Evolutionary conservation across 1,284 basidiomycete species (phyloP).

Genomic region (Sphaerobolus stellatus): DNA sequence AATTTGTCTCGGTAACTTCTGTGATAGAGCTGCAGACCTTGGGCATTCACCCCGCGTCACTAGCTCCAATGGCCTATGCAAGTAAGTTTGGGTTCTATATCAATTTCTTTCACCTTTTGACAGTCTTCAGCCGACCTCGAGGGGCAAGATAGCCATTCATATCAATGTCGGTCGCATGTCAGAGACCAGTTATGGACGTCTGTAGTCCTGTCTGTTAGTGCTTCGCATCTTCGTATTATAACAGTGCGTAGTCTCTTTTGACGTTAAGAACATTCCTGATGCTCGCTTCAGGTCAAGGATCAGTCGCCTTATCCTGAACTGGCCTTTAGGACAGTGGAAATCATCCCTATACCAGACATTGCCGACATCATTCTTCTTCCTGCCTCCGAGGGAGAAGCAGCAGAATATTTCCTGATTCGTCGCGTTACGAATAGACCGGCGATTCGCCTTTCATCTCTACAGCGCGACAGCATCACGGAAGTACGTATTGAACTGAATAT

Average conservation of each 20-base stretch:
- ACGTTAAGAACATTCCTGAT: no score
- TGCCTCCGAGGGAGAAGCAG: slow-evolving; percentile 71
- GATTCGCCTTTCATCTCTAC: slow-evolving; percentile 70
- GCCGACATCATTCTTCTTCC: slow-evolving; percentile 85
- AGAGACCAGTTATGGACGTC: slow-evolving; percentile 56
- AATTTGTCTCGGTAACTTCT: slow-evolving; percentile 58
- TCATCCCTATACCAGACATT: slow-evolving; percentile 75
- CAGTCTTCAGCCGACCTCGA: not conserved
- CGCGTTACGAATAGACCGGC: slow-evolving; percentile 64
- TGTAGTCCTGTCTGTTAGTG: slow-evolving; percentile 59
- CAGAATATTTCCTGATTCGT: slow-evolving; percentile 79
- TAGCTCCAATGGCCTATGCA: slow-evolving; percentile 53
- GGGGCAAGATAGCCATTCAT: not conserved
- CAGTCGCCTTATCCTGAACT: slow-evolving; percentile 60
- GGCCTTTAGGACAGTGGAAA: slow-evolving; percentile 73
- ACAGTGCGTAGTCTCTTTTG: no score
- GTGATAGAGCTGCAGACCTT: slow-evolving; percentile 57
- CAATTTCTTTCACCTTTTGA: not conserved
- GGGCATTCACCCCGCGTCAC: slow-evolving; percentile 48
- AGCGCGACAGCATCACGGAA: slow-evolving; percentile 75
- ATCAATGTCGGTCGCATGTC: slow-evolving; percentile 6
- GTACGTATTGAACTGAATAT: slow-evolving; percentile 33
- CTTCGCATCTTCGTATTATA: slow-evolving; percentile 66
- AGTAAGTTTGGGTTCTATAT: slow-evolving; percentile 38
- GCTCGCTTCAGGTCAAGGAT: slow-evolving; percentile 66